phyloP scores from a whole-genome alignment of 2,329 filamentous ascomycete species.

The Hortaea sp. region DNA sequence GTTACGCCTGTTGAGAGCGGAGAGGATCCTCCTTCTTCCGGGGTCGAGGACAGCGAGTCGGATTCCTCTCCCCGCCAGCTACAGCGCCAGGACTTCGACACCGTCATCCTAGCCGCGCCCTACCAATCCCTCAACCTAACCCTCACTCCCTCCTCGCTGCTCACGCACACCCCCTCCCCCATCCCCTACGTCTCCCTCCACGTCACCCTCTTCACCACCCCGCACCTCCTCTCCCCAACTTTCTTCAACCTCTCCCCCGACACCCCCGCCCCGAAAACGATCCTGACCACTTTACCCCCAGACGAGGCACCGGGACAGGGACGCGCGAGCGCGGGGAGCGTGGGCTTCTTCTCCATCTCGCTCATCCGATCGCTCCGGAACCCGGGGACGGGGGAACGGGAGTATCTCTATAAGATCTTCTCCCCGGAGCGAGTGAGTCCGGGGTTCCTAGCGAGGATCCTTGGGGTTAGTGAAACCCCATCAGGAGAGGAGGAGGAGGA shows the following conservation, averaged over 20 bases:
- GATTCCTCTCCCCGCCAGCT: neutral
- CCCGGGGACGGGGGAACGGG: conserved; percentile 21
- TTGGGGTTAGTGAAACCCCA: conserved; percentile 30
- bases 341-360: conserved; percentile 79
- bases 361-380: conserved; percentile 57
- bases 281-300: conserved; percentile 71
- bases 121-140: conserved; percentile 68
- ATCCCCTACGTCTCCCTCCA: conserved; percentile 83
- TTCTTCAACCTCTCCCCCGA: conserved; percentile 60
- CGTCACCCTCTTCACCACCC: conserved; percentile 79
- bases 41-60: conserved; percentile 15
- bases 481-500: conserved; percentile 26
- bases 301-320: conserved; percentile 41
- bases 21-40: conserved; percentile 35
- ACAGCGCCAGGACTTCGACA: conserved; percentile 29
- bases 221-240: conserved; percentile 56
- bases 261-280: conserved; percentile 55
- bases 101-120: conserved; percentile 70
- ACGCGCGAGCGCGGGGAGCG: conserved; percentile 54
- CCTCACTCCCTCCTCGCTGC: conserved; percentile 23
- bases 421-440: conserved; percentile 41
- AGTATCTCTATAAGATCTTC: conserved; percentile 60
- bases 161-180: conserved; percentile 48
- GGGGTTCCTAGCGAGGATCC: conserved; percentile 38
- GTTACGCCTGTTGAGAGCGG: conserved; percentile 4